These are phyloP conservation scores for Cyanodermella asteris DNA, from an alignment of 2,329 filamentous ascomycete genomes.

Conservation along the genomic window DNA sequence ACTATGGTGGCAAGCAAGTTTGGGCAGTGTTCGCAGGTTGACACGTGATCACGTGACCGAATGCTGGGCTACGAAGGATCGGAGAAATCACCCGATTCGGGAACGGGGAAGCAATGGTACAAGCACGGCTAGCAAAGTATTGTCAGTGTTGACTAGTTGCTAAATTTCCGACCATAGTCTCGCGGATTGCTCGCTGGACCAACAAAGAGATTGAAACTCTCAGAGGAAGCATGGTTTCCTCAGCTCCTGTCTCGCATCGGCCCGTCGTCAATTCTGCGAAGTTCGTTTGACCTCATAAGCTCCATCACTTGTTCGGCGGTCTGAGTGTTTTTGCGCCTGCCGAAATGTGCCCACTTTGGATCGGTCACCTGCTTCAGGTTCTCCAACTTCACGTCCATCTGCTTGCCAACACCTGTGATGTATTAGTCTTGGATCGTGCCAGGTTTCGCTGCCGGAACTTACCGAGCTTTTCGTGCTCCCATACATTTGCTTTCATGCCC, in stretches of 20 bases:
- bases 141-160: too few relatives aligned
- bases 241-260: conserved; percentile 3
- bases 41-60: too few relatives aligned
- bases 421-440: conserved; percentile 2
- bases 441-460: conserved; percentile 11
- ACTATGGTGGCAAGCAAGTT: too few relatives aligned
- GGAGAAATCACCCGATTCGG: too few relatives aligned
- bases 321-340: conserved; percentile 27
- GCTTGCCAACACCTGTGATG: conserved; percentile 25
- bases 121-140: too few relatives aligned
- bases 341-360: conserved; percentile 33
- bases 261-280: conserved; percentile 5
- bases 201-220: too few relatives aligned
- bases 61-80: too few relatives aligned
- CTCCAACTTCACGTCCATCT: conserved; percentile 28
- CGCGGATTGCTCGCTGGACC: too few relatives aligned
- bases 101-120: too few relatives aligned
- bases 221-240: too few relatives aligned
- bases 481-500: conserved; percentile 97
- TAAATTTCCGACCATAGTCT: background rate
- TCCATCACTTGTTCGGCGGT: conserved; percentile 36
- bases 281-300: conserved; percentile 27
- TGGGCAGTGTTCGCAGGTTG: too few relatives aligned
- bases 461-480: conserved; percentile 62
- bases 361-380: conserved; percentile 23